phyloP scores from a whole-genome alignment of 148 eudicot species.

The Camellia japonica region DNA sequence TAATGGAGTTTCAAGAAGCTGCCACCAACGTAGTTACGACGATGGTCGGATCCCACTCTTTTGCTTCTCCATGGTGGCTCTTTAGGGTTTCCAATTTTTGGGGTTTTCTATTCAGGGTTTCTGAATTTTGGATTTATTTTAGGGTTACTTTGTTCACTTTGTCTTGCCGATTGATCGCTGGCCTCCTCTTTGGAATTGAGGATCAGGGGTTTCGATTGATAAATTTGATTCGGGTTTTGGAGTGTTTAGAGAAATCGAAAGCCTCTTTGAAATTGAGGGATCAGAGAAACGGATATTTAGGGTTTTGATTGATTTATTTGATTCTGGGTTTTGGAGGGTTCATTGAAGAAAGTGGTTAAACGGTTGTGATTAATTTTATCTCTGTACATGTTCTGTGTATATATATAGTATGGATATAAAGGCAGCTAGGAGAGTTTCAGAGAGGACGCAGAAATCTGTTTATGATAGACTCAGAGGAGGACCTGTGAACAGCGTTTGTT shows the following conservation, averaged over 20 bases:
- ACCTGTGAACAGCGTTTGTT: constrained; percentile 30
- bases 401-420: constrained; percentile 12
- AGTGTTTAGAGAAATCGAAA: neutral
- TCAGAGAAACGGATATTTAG: too few relatives aligned
- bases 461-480: constrained; percentile 23
- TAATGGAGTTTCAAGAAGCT: neutral
- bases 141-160: neutral
- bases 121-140: neutral
- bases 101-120: too few relatives aligned
- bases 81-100: neutral
- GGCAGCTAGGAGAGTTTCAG: too few relatives aligned
- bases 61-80: neutral
- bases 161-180: neutral
- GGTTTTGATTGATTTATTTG: too few relatives aligned
- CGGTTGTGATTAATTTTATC: too few relatives aligned
- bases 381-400: neutral
- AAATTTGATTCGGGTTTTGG: neutral
- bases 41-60: neutral
- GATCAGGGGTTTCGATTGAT: neutral
- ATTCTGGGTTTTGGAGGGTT: too few relatives aligned
- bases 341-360: too few relatives aligned
- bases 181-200: neutral
- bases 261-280: too few relatives aligned
- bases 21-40: neutral
- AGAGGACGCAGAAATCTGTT: too few relatives aligned